A percentile compares a stretch with the other conserved stretches of the same genome.
These are phyloP conservation scores for Apiotrichum veenhuisii DNA, from an alignment of 1,284 basidiomycete genomes.

Conservation along the genomic window DNA sequence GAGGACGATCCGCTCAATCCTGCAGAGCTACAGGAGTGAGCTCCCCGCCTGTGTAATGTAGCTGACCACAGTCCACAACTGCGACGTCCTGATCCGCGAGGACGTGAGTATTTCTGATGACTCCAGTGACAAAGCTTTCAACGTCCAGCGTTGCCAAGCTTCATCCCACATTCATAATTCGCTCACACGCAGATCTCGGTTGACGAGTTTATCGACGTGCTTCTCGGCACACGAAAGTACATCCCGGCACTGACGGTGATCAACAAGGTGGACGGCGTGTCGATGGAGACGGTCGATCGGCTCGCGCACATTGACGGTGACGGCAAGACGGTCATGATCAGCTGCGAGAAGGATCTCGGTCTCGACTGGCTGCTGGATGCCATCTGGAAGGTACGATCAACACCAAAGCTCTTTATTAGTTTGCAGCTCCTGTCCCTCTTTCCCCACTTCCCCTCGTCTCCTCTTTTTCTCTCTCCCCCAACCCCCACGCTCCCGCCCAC, in stretches of 20 bases:
- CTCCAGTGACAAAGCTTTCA: not conserved
- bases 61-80: constrained; percentile 66
- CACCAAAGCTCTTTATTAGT: not conserved
- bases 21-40: constrained; percentile 69
- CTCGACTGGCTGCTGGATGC: constrained; percentile 81
- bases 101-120: too few species aligned
- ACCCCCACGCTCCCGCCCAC: not conserved
- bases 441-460: too few species aligned
- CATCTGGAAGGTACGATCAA: constrained; percentile 66
- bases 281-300: constrained; percentile 82
- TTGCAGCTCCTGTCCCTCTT: not conserved
- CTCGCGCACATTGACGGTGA: constrained; percentile 74
- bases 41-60: not conserved
- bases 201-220: constrained; percentile 95
- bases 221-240: constrained; percentile 90
- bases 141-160: not conserved
- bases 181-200: constrained; percentile 68
- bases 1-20: constrained; percentile 84
- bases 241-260: constrained; percentile 88
- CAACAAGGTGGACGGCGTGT: constrained; percentile 88
- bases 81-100: constrained; percentile 94
- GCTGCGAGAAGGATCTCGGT: constrained; percentile 86
- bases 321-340: constrained; percentile 74
- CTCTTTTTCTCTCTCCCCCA: too few species aligned
- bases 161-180: not conserved